Conservation (phyloP, 1,284 basidiomycete genomes). For the Austroboletus niveus region DNA sequence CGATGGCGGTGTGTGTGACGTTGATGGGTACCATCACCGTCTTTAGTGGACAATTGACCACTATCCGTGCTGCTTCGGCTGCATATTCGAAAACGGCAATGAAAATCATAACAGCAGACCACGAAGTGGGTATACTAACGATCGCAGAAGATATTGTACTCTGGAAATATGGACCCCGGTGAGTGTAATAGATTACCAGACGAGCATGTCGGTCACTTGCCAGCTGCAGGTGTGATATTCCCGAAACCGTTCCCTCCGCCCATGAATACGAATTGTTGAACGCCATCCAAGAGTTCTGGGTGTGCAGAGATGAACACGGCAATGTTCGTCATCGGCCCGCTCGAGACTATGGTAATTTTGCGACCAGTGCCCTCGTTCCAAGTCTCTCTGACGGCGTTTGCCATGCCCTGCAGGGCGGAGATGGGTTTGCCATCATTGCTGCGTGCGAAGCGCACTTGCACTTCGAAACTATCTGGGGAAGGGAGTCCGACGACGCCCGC, state of each 20-base stretch:
- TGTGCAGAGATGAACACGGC: constrained; percentile 73
- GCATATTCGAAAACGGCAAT: constrained; percentile 1
- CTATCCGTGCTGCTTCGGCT: constrained; percentile 82
- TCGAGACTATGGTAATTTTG: constrained; percentile 67
- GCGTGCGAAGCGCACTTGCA: constrained; percentile 47
- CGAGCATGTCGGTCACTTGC: constrained; percentile 33
- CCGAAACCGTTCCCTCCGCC: constrained; percentile 85
- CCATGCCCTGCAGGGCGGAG: constrained; percentile 67
- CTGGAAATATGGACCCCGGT: constrained; percentile 33
- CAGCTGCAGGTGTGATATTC: constrained; percentile 73
- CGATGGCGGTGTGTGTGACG: constrained; percentile 79
- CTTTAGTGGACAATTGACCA: constrained; percentile 57
- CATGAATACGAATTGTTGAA: constrained; percentile 84
- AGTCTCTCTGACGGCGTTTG: constrained; percentile 47
- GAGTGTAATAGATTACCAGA: not conserved
- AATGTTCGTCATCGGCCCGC: constrained; percentile 83
- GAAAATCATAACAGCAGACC: not conserved
- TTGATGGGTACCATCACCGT: constrained; percentile 80
- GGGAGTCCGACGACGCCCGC: constrained; percentile 78
- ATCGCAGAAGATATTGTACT: constrained; percentile 82
- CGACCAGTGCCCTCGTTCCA: constrained; percentile 55
- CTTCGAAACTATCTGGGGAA: constrained; percentile 41
- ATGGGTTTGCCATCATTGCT: constrained; percentile 38
- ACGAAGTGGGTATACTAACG: constrained; percentile 43
- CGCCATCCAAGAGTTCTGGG: constrained; percentile 63